Conservation (phyloP, 2,329 filamentous ascomycete genomes). For the Verticillium nonalfalfae region DNA sequence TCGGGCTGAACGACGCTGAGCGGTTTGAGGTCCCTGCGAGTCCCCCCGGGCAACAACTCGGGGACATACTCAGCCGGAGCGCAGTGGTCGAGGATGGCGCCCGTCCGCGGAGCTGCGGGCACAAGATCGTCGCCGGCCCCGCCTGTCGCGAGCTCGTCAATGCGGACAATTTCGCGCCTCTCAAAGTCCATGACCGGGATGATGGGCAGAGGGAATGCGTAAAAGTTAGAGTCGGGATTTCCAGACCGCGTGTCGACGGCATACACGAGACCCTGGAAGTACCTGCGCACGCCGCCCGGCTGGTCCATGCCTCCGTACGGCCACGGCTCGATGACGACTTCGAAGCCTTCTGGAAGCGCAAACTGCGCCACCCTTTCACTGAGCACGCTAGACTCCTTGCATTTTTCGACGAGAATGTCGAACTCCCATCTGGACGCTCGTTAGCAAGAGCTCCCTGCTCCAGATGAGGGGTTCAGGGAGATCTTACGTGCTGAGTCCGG, state of each 20-base stretch:
- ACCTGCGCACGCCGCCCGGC: constrained; percentile 13
- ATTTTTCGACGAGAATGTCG: constrained; percentile 23
- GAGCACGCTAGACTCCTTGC: constrained; percentile 18
- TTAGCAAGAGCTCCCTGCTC: neutral
- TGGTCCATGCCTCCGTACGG: constrained; percentile 20
- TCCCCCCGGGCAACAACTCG: constrained; percentile 44
- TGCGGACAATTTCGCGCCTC: constrained; percentile 58
- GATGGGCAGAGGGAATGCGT: constrained; percentile 57
- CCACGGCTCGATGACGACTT: constrained; percentile 50
- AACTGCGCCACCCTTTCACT: neutral
- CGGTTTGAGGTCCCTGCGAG: constrained; percentile 51
- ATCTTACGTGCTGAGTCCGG: constrained; percentile 22
- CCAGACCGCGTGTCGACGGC: constrained; percentile 19
- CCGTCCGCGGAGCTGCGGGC: neutral
- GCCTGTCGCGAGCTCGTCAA: constrained; percentile 64
- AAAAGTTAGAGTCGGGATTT: constrained; percentile 52
- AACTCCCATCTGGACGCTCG: constrained; percentile 22
- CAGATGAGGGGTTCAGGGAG: no score
- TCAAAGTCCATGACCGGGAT: constrained; percentile 60
- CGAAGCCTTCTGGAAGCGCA: constrained; percentile 15
- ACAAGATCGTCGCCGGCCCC: constrained; percentile 38
- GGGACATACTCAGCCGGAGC: constrained; percentile 59
- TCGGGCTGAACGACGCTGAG: constrained; percentile 57
- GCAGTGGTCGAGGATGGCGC: constrained; percentile 43
- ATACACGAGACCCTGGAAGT: constrained; percentile 26